Base-by-base conservation (phyloP, 1,284 basidiomycete species). In the Austropuccinia psidii region DNA sequence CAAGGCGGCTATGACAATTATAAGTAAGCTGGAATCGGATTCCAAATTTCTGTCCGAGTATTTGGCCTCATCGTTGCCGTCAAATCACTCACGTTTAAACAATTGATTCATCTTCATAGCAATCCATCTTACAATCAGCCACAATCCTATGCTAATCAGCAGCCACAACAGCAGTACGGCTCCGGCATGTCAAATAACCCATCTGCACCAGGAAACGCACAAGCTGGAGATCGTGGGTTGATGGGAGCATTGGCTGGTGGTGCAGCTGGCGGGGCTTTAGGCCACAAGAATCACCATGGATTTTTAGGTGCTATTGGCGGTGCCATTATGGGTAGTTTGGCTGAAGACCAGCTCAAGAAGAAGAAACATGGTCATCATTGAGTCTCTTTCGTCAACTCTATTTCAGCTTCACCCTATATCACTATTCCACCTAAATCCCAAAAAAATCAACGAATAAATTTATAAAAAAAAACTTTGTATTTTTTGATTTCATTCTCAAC, bases 331-430 rank as follows among this genome's bases (percentile, higher is more conserved):
- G 62, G 62, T 4, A 50, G 45, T n/a, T 35, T 65, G 19, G n/a
- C 50, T 7, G 31, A 65, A 24, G 62, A 65, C 29, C 45, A 43
- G n/a, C 37, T 47, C 31, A 65, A 65, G 62, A 65, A 65, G 47
- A 65, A 65, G 19, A 65, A 65, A 65, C 62, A 65, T 24, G 62
- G 62, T 15, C 62, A 65, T 24, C 62, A 64, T 19, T 39, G 49
- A 43, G 35, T 37, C 41, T 43, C 55, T 15, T 2, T 21, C 55
- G 31, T 58, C 29, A n/a, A n/a, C n/a, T n/a, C n/a, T n/a, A n/a
- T n/a, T n/a, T n/a, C n/a, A n/a, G n/a, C n/a, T n/a, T n/a, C n/a
- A n/a, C n/a, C n/a, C n/a, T n/a, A n/a, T n/a, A n/a, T n/a, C n/a
- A n/a, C n/a, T n/a, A n/a, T n/a, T n/a, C n/a, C n/a, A n/a, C n/a